A percentile compares a stretch with the other conserved stretches of the same genome.
Evolutionary conservation across 2,329 filamentous ascomycete genomes (phyloP).

Genomic region (Exutisphaerella laricina): DNA sequence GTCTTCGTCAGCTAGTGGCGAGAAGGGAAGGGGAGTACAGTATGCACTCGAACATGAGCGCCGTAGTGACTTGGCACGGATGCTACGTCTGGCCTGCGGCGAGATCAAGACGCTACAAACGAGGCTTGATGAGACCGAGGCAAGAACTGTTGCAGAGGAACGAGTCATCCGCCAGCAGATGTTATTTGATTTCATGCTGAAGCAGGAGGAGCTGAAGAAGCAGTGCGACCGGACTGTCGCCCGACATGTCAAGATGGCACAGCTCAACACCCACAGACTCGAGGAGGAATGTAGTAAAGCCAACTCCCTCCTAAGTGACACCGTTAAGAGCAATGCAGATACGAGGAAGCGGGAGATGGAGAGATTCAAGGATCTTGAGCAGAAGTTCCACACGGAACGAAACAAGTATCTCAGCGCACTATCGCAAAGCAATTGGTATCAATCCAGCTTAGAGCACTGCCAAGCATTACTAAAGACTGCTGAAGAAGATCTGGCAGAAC

Average conservation of each 20-base stretch:
- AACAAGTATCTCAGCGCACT: conserved; percentile 2
- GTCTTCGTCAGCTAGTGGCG: neutral
- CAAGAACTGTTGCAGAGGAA: neutral
- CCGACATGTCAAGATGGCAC: neutral
- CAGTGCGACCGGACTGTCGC: neutral
- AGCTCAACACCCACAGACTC: neutral
- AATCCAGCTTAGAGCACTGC: conserved; percentile 1
- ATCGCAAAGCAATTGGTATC: neutral
- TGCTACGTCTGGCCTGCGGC: conserved; percentile 3
- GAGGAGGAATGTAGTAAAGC: neutral
- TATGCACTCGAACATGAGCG: neutral
- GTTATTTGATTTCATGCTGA: conserved; percentile 3
- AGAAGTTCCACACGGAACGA: neutral
- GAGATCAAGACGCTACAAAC: conserved; percentile 8
- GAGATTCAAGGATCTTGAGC: neutral
- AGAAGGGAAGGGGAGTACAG: neutral
- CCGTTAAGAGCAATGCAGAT: neutral
- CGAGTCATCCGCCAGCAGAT: neutral
- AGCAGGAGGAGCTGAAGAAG: conserved; percentile 1
- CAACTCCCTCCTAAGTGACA: neutral
- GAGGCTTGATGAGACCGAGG: conserved; percentile 4
- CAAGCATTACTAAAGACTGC: conserved; percentile 2
- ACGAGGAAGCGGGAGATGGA: neutral
- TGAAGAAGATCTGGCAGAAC: conserved; percentile 21
- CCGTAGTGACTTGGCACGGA: conserved; percentile 2